Base-by-base conservation (phyloP, 441 rosid species). In the Euphorbia schlechtendalii region DNA sequence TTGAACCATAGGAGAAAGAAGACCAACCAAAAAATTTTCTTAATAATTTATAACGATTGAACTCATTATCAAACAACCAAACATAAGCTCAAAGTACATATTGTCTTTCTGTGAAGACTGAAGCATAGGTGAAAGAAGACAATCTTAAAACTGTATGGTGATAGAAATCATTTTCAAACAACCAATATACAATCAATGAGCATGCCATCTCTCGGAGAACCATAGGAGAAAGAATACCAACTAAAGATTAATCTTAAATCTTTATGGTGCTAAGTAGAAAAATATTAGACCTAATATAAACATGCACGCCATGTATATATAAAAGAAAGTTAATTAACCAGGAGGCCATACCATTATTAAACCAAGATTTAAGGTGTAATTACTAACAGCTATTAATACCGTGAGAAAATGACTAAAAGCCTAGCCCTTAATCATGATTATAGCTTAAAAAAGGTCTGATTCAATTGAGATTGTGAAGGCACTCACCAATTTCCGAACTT, bases 401-500 rank as follows among this genome's bases (percentile, higher is more conserved):
- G 27, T 40, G 20, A 21, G 22, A 7, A 59, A 48, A 54, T 28
- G 1, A 68, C 30, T 56, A 40, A 34, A 32, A 46, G 14, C 1
- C 14, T 36, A 11, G 20, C 27, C 20, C 18, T 54, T 54, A n/a
- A 25, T 32, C 6, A n/a, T 30, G 43, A 40, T 28, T 52, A 17
- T 25, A 18, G 58, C 54, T 45, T 8, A 3, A 36, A 34, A 3
- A 18, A 27, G 13, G 30, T 43, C n/a, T 43, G 11, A 48, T 21
- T 8, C 63, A 5, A 40, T 45, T 8, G 10, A 25, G 63, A 56
- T 48, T 36, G 66, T 61, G 56, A 73, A 68, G 64, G 55, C 63
- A 68, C 65, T 56, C 72, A 93, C 98, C 86, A 90, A 81, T 84
- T 90, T 93, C 73, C 95, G 90, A 69, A 93, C 91, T 83, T 90